Conservation (phyloP, 163 green algal species). For the Prototheca wickerhamii region DNA sequence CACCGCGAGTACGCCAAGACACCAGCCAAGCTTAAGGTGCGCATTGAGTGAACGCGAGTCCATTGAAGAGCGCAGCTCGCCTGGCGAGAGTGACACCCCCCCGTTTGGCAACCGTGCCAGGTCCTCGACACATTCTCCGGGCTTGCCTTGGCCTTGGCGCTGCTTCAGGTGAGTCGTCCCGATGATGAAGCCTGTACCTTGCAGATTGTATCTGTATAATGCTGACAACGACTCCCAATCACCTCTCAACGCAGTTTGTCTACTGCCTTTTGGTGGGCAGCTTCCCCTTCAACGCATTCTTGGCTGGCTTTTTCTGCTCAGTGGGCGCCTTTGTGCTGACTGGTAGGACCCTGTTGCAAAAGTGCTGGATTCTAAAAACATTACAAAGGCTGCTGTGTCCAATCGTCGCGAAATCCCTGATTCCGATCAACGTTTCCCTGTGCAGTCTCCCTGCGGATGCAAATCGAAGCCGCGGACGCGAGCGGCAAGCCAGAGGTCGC, state of each 20-base stretch:
- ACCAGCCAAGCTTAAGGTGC: conserved; percentile 2
- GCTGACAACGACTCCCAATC: neutral
- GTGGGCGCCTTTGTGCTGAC: conserved; percentile 79
- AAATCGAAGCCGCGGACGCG: conserved; percentile 52
- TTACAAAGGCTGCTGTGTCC: neutral
- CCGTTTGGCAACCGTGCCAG: conserved; percentile 21
- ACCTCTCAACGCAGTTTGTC: conserved; percentile 51
- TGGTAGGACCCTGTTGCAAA: conserved; percentile 40
- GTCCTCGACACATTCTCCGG: conserved; percentile 56
- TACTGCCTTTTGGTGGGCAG: conserved; percentile 78
- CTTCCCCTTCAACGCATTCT: conserved; percentile 91
- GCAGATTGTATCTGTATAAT: too few species aligned
- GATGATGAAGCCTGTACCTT: neutral
- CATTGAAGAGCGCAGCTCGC: neutral
- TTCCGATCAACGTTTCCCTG: neutral
- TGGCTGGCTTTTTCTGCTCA: conserved; percentile 75
- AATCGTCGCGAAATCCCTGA: neutral
- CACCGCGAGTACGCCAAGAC: neutral
- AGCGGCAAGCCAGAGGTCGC: conserved; percentile 50
- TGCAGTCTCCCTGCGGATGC: conserved; percentile 72
- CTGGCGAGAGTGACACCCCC: neutral
- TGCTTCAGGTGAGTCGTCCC: conserved; percentile 38
- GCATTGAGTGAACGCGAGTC: neutral
- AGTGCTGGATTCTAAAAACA: neutral
- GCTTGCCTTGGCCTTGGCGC: conserved; percentile 44